Evolutionary conservation across 192 early-diverging fungal species (phyloP).

Genomic region (Martensiomyces pterosporus): DNA sequence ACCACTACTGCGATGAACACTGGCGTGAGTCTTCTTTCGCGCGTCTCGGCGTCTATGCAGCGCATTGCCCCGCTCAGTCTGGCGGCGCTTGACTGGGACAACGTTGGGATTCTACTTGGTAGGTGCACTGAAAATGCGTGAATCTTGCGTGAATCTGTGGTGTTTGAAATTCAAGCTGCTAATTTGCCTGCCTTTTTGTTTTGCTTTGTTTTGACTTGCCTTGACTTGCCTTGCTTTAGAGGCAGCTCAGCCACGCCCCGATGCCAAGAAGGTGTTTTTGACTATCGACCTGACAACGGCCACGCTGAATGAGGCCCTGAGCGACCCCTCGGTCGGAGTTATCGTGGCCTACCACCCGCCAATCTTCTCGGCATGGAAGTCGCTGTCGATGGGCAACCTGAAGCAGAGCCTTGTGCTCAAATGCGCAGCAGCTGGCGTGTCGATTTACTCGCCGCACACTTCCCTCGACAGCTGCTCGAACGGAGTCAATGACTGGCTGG

Average conservation of each 20-base stretch:
- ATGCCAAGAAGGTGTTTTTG: slow-evolving; percentile 73
- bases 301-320: slow-evolving; percentile 71
- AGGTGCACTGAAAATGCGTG: slow-evolving; percentile 12
- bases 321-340: slow-evolving; percentile 71
- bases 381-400: slow-evolving; percentile 64
- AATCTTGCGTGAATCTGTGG: not conserved
- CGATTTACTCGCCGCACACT: slow-evolving; percentile 89
- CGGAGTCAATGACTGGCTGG: slow-evolving; percentile 92
- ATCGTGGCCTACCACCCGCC: slow-evolving; percentile 95
- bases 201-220: slow-evolving; percentile 5
- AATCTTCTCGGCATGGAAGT: slow-evolving; percentile 81
- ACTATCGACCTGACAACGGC: slow-evolving; percentile 87
- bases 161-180: not conserved
- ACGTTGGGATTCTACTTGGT: slow-evolving; percentile 78
- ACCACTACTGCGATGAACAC: slow-evolving; percentile 5
- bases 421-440: slow-evolving; percentile 79
- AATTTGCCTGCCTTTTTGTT: slow-evolving; percentile 5
- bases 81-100: slow-evolving; percentile 84
- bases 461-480: slow-evolving; percentile 73
- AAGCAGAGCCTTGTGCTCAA: slow-evolving; percentile 79
- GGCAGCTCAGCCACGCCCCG: slow-evolving; percentile 71
- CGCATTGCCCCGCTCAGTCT: slow-evolving; percentile 80
- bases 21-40: slow-evolving; percentile 30
- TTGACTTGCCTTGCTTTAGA: slow-evolving; percentile 51
- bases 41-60: slow-evolving; percentile 63